Percentiles rank a stretch among this genome's conserved stretches.
These are phyloP conservation scores for Meira nashicola DNA, from an alignment of 1,284 basidiomycete species.

Conservation along the genomic window DNA sequence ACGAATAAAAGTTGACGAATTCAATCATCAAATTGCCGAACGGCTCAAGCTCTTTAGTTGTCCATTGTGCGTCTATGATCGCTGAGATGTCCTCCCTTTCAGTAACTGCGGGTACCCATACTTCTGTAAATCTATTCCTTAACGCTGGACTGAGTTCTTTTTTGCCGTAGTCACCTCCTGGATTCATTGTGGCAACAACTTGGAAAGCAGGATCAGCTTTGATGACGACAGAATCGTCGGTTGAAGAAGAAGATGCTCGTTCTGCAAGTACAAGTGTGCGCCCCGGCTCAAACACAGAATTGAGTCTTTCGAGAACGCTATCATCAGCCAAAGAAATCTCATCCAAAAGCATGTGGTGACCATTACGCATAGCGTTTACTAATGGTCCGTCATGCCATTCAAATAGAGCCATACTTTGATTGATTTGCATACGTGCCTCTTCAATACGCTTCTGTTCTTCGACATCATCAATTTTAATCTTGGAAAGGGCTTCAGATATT, in stretches of 20 bases:
- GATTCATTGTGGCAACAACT: conserved; percentile 97
- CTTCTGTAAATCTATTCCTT: conserved; percentile 96
- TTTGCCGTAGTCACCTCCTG: conserved; percentile 98
- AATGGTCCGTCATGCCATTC: conserved; percentile 96
- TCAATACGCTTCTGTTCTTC: conserved; percentile 3
- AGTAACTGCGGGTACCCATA: conserved; percentile 91
- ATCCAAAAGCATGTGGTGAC: conserved; percentile 84
- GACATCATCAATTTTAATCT: background rate
- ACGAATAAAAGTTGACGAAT: conserved; percentile 76
- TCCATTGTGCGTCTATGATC: conserved; percentile 74
- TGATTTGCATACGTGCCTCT: conserved; percentile 56
- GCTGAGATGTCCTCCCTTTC: conserved; percentile 69
- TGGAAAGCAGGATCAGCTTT: conserved; percentile 62
- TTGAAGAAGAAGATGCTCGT: conserved; percentile 59
- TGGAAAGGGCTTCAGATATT: conserved; percentile 9
- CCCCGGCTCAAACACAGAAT: conserved; percentile 88
- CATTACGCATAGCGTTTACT: conserved; percentile 80
- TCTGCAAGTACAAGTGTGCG: conserved; percentile 90
- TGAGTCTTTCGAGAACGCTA: conserved; percentile 92
- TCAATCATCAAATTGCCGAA: conserved; percentile 70
- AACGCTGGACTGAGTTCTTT: conserved; percentile 96
- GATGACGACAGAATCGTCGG: conserved; percentile 22
- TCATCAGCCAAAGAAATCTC: conserved; percentile 98
- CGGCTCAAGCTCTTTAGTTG: conserved; percentile 54
- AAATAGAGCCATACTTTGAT: conserved; percentile 68